A percentile compares a stretch with the other conserved stretches of the same genome.
Evolutionary conservation across 495 filamentous ascomycete species (phyloP).

Genomic region (Penicillium manginii): DNA sequence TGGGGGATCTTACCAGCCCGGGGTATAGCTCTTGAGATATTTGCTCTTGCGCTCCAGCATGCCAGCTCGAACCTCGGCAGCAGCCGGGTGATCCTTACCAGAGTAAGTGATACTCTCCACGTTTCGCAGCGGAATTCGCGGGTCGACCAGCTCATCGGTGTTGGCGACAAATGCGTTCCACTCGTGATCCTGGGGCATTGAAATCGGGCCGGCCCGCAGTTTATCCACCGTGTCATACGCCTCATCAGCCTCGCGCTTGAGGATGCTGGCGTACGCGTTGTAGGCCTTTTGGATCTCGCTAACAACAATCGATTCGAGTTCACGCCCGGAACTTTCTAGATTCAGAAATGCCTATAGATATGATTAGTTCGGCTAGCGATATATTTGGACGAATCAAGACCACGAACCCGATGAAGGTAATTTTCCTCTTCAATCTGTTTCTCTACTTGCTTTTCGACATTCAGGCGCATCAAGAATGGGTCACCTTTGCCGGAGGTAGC

Average conservation of each 20-base stretch:
- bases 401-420: slow-evolving; percentile 81
- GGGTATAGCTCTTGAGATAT: slow-evolving; percentile 96
- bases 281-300: slow-evolving; percentile 97
- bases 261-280: slow-evolving; percentile 84
- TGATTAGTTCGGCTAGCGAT: slow-evolving; percentile 19
- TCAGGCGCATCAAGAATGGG: slow-evolving; percentile 82
- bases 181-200: slow-evolving; percentile 89
- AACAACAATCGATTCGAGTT: slow-evolving; percentile 93
- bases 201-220: slow-evolving; percentile 80
- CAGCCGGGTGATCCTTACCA: slow-evolving; percentile 86
- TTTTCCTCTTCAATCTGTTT: slow-evolving; percentile 96
- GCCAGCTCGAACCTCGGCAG: slow-evolving; percentile 83
- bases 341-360: slow-evolving; percentile 82
- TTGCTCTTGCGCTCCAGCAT: slow-evolving; percentile 98
- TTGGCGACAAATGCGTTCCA: slow-evolving; percentile 83
- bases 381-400: neutral
- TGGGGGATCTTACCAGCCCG: slow-evolving; percentile 75
- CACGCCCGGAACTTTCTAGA: slow-evolving; percentile 89
- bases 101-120: slow-evolving; percentile 89
- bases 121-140: slow-evolving; percentile 74
- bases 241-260: slow-evolving; percentile 86
- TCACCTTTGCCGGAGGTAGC: slow-evolving; percentile 82
- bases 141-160: slow-evolving; percentile 88
- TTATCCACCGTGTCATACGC: slow-evolving; percentile 77
- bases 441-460: slow-evolving; percentile 85